Base-by-base conservation (phyloP, 2,329 filamentous ascomycete genomes). In the Didymella pinodella region DNA sequence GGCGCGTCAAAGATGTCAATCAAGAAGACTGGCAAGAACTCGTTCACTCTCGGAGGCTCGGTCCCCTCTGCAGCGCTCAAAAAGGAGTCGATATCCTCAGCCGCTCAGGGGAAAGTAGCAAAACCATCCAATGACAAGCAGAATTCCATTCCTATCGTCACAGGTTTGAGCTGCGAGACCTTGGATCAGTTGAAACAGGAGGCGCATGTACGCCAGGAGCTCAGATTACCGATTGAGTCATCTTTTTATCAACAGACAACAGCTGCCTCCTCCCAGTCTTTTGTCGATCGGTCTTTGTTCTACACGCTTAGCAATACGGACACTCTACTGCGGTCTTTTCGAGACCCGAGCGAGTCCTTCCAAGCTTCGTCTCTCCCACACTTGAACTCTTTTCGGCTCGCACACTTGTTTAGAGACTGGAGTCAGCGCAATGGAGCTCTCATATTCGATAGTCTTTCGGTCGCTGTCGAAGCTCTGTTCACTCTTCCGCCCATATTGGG, bases 371-470 rank as follows among this genome's bases (percentile, higher is more conserved):
- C 75, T 6, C 58, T 77, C 11, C 64, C 74, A n/a, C 74, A 77
- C 60, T 65, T 77, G 7, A 68, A 78, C 51, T 71, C 75, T 16
- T 43, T 58, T 14, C 64, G 65, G 26, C 54, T 78, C 54, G 62
- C 61, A 2, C 62, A 69, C n/a, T 68, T 72, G 0, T 78, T 78
- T 45, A 62, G 66, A 28, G 66, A 70, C 26, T 78, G 75, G 77
- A 68, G 68, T 8, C 65, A 54, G 31, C 62, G 66, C 7, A 77
- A 74, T 54, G 74, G 73, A 11, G 63, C 75, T 14, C 64, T 78
- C 10, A 62, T 79, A 11, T 77, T 77, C 47, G 75, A 78, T 48
- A 75, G 72, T 50, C 65, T 79, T 0, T 78, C 71, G 54, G 52
- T 68, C 28, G 67, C 70, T 7, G 25, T 76, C 7, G 68, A 74